phyloP scores from a whole-genome alignment of 2,329 filamentous ascomycete genomes.

The Aspergillus piperis region DNA sequence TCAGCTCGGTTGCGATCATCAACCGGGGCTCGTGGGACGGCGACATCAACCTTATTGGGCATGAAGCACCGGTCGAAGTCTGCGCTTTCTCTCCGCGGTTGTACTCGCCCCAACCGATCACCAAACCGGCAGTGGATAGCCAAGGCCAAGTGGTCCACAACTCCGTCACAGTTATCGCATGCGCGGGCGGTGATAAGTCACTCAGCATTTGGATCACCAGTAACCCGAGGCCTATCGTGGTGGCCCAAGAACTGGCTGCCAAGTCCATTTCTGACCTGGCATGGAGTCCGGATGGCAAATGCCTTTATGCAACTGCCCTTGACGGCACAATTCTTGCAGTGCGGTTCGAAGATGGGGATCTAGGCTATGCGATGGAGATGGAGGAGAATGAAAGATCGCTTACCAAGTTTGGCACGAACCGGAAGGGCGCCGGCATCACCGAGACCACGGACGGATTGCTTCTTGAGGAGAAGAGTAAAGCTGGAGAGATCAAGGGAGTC shows the following conservation, averaged over 20 bases:
- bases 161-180: slow-evolving; percentile 90
- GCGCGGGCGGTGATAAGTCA: slow-evolving; percentile 94
- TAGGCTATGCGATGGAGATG: slow-evolving; percentile 82
- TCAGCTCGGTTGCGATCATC: slow-evolving; percentile 95
- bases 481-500: slow-evolving; percentile 82
- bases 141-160: slow-evolving; percentile 44
- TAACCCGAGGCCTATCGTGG: slow-evolving; percentile 84
- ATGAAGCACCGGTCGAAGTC: slow-evolving; percentile 95
- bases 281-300: slow-evolving; percentile 90
- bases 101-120: slow-evolving; percentile 70
- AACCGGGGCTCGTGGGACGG: slow-evolving; percentile 90
- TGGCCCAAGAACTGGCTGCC: slow-evolving; percentile 81
- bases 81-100: slow-evolving; percentile 94
- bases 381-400: slow-evolving; percentile 91
- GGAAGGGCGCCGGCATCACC: slow-evolving; percentile 84
- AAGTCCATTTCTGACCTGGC: slow-evolving; percentile 94
- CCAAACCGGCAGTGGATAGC: slow-evolving; percentile 48
- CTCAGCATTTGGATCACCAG: slow-evolving; percentile 98
- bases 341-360: slow-evolving; percentile 80
- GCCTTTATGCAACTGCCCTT: slow-evolving; percentile 79
- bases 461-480: slow-evolving; percentile 89
- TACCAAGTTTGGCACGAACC: slow-evolving; percentile 85
- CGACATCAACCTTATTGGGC: slow-evolving; percentile 95
- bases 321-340: slow-evolving; percentile 85
- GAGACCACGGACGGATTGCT: slow-evolving; percentile 88